Base-by-base conservation (phyloP, 192 early-diverging fungal genomes). In the Pecoramyces ruminantium region DNA sequence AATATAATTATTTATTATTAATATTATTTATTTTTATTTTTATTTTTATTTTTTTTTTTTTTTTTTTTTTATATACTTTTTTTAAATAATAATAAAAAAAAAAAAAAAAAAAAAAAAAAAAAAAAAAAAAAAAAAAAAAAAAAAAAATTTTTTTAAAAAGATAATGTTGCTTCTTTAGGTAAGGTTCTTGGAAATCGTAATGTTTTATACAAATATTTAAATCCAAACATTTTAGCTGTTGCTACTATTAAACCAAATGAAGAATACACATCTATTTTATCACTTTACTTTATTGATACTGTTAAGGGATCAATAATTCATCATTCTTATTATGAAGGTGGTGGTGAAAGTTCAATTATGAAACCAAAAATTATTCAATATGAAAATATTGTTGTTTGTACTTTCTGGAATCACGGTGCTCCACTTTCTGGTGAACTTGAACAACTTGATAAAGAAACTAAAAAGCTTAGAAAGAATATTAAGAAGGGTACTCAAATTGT, bases 191-290 rank as follows among this genome's bases (percentile, higher is more conserved):
- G 96, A 79, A 92, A 98, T 84, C 94, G 98, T 30, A 92, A 90
- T 40, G 98, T 99, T 11, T 90, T 95, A n/a, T 99, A 97, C 93
- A 99, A 99, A 86, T 99, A 98, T 86, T 88, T 98, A 81, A 98
- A 96, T 86, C 97, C 98, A 77, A 94, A 98, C 85, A 81, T 97
- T 28, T 83, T 93, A 40, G 92, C 94, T 0, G 82, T 97, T 21
- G 92, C 92, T 51, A 92, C 96, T 11, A 81, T 87, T 30, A 79
- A 88, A 81, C 81, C 79, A 67, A 79, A 81, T 78, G 14, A 80
- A 81, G 0, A 21, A 13, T 82, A 83, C 17, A 67, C 83, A 3
- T 82, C 86, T 25, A 85, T 85, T 13, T 77, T 96, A 27, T 90
- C 83, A 30, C 78, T 98, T 8, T 96, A 95, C 84, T 79, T 99